These are phyloP conservation scores for Tuber aestivum DNA, from an alignment of 495 filamentous ascomycete genomes.

Conservation along the genomic window DNA sequence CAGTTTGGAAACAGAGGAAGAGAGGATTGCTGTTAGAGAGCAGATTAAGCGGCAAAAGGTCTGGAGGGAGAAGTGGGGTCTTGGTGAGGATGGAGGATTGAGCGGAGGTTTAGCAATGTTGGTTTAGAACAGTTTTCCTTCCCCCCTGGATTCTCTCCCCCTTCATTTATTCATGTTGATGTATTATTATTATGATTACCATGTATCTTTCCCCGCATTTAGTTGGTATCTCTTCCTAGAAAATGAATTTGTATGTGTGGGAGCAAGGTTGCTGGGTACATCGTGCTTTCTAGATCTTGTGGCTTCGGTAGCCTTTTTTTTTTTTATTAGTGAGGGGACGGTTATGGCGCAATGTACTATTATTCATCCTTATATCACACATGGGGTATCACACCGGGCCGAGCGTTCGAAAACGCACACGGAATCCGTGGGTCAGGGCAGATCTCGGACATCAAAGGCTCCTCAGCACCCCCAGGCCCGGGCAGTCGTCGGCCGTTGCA, in stretches of 20 bases:
- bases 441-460: not conserved
- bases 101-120: not conserved
- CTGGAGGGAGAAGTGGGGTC: not conserved
- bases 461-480: not conserved
- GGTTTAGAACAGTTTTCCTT: not conserved
- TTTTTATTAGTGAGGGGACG: not conserved
- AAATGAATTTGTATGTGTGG: not conserved
- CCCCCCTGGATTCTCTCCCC: not conserved
- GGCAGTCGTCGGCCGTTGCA: not conserved
- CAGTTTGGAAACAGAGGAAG: conserved; percentile 36
- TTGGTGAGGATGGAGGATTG: not conserved
- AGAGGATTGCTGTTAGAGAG: conserved; percentile 33
- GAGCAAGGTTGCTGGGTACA: not conserved
- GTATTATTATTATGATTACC: not conserved
- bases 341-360: not conserved
- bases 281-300: not conserved
- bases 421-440: not conserved
- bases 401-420: not conserved
- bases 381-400: not conserved
- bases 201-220: not conserved
- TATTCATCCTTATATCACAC: not conserved
- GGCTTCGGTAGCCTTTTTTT: not conserved
- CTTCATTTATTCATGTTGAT: not conserved
- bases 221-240: not conserved
- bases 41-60: not conserved